A percentile compares a stretch with the other conserved stretches of the same genome.
These are phyloP conservation scores for Omphalotus olearius DNA, from an alignment of 1,284 basidiomycete genomes.

Conservation along the genomic window DNA sequence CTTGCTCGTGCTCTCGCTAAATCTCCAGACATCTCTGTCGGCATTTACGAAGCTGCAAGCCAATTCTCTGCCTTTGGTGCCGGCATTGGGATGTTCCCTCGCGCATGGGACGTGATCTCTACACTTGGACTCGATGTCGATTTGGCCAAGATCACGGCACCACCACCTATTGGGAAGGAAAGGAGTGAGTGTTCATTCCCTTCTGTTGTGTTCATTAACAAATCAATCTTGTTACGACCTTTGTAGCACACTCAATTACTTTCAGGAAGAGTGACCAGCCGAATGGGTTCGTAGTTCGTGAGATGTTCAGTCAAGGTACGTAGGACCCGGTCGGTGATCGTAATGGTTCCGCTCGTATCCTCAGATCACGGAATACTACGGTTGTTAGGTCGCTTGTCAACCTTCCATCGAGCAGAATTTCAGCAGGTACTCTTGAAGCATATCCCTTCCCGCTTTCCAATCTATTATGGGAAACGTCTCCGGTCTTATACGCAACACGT, in stretches of 20 bases:
- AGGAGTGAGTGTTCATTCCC: slow-evolving; percentile 7
- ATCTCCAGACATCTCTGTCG: slow-evolving; percentile 22
- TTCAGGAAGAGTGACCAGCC: slow-evolving; percentile 24
- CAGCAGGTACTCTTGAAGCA: slow-evolving; percentile 19
- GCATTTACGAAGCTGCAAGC: slow-evolving; percentile 29
- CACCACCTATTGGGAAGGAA: slow-evolving; percentile 17
- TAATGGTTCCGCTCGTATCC: too few species aligned
- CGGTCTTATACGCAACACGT: slow-evolving; percentile 14
- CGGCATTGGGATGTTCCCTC: slow-evolving; percentile 28
- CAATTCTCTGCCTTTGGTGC: slow-evolving; percentile 28
- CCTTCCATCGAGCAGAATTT: slow-evolving; percentile 24
- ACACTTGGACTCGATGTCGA: slow-evolving; percentile 24
- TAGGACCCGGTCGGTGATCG: not conserved
- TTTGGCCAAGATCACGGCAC: slow-evolving; percentile 20
- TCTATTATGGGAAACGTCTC: slow-evolving; percentile 21
- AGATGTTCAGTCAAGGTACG: slow-evolving; percentile 19
- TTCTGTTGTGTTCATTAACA: not conserved
- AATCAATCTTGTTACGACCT: not conserved
- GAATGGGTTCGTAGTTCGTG: slow-evolving; percentile 19
- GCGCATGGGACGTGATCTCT: slow-evolving; percentile 26
- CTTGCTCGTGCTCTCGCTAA: slow-evolving; percentile 25
- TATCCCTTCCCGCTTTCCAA: slow-evolving; percentile 15
- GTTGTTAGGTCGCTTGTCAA: slow-evolving; percentile 18
- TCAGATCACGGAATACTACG: not conserved
- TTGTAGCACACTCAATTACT: slow-evolving; percentile 17